Evolutionary conservation across 768 basidiomycete genomes (phyloP).

Genomic region (Russula vinacea): DNA sequence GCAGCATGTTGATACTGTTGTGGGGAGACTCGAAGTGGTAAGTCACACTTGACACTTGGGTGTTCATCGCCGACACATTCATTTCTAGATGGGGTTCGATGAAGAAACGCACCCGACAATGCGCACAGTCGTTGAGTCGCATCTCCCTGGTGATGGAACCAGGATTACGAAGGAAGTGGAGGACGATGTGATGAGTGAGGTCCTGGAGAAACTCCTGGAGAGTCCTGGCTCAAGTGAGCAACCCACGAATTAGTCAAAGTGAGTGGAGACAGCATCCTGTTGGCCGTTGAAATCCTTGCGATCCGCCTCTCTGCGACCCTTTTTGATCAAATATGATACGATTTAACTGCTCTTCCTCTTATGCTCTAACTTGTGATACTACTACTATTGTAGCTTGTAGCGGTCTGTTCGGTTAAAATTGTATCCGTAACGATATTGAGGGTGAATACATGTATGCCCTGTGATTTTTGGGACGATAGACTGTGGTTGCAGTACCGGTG

Average conservation of each 20-base stretch:
- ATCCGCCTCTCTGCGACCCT: neutral
- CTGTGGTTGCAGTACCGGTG: neutral
- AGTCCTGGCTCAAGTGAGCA: slow-evolving; percentile 16
- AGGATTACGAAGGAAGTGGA: slow-evolving; percentile 54
- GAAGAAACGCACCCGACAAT: slow-evolving; percentile 53
- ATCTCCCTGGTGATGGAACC: slow-evolving; percentile 39
- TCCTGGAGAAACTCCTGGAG: slow-evolving; percentile 59
- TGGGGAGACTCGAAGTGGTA: slow-evolving; percentile 53
- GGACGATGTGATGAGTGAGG: slow-evolving; percentile 61
- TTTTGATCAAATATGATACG: slow-evolving; percentile 4
- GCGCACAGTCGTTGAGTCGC: slow-evolving; percentile 46
- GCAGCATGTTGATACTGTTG: slow-evolving; percentile 17
- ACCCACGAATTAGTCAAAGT: slow-evolving; percentile 2
- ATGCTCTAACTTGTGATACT: slow-evolving; percentile 8
- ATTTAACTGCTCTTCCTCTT: neutral
- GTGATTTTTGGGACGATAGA: neutral
- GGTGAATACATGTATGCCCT: neutral
- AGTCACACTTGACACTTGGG: slow-evolving; percentile 33
- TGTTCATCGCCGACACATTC: slow-evolving; percentile 18
- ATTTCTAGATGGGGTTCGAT: slow-evolving; percentile 65
- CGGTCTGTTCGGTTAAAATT: neutral
- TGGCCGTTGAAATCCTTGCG: neutral
- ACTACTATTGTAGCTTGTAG: slow-evolving; percentile 15
- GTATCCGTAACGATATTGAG: neutral
- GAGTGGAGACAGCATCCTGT: neutral